Base-by-base conservation (phyloP, 2,329 filamentous ascomycete genomes). In the Phoma sp. region DNA sequence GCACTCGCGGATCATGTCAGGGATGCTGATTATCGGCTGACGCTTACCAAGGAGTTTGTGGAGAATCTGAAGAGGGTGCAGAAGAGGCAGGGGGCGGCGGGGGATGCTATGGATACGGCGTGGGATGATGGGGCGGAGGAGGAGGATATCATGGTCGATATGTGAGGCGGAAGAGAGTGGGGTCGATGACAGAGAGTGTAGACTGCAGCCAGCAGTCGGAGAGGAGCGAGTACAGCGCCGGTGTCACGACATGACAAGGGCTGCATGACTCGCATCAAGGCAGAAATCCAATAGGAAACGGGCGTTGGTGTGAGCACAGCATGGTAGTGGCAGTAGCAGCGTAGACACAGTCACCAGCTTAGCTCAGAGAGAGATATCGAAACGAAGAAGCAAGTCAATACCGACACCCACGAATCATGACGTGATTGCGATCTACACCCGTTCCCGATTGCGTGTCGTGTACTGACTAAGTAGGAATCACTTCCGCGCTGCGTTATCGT, bases 41-140 rank as follows among this genome's bases (percentile, higher is more conserved):
- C 81, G 37, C 69, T 88, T 37, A 83, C 79, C 51, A 84, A 82
- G 63, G 85, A 88, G 67, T 85, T 84, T 62, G 75, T 86, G 29
- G 82, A 85, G 38, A 77, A 78, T 45, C 55, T 82, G 46, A 81
- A 80, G 64, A 83, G 78, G 57, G 61, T 76, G 56, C 80, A 76
- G 63, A 77, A 77, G 71, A 75, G 77, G 47, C 64, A 67, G 29
- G 71, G 69, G n/a, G 65, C 66, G 7, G 48, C 54, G 15, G 64
- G 67, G 8, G 73, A 76, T 12, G 64, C 65, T 2, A 76, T 76
- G 74, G 74, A 76, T 43, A 69, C 68, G 22, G 63, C 68, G 1
- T 76, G 70, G 70, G 71, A 73, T 22, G 73, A 72, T 17, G 61
- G 63, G 6, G 55, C 68, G 2, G 71, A 73, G 17, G 75, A 76